Percentiles rank a stretch among this genome's conserved stretches.
These are phyloP conservation scores for Globisporangium cystogenes DNA, from an alignment of 352 stramenopile genomes.

Conservation along the genomic window DNA sequence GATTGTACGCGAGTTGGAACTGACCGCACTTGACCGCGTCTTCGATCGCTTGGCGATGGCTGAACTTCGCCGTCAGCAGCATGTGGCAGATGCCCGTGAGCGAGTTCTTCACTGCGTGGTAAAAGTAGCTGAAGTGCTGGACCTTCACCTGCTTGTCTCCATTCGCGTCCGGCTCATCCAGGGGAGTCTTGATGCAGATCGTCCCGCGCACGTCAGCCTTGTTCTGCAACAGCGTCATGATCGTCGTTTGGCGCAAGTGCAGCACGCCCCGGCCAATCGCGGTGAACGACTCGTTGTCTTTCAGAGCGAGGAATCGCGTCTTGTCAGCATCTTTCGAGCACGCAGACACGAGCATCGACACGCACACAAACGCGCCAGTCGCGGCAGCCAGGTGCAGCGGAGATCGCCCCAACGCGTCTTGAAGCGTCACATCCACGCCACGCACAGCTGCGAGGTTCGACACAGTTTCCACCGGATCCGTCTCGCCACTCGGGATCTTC, in stretches of 20 bases:
- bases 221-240: constrained; percentile 72
- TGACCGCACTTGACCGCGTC: constrained; percentile 60
- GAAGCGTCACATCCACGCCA: constrained; percentile 26
- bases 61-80: constrained; percentile 68
- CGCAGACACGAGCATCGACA: constrained; percentile 47
- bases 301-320: constrained; percentile 22
- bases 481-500: constrained; percentile 34
- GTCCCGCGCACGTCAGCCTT: constrained; percentile 45
- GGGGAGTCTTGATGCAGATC: constrained; percentile 24
- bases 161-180: constrained; percentile 1
- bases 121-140: constrained; percentile 63
- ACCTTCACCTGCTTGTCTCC: constrained; percentile 10
- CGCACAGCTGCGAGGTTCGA: constrained; percentile 55
- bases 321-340: constrained; percentile 18
- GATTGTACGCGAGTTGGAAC: constrained; percentile 67
- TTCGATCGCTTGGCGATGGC: constrained; percentile 64
- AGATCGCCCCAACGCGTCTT: constrained; percentile 51
- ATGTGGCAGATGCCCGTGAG: constrained; percentile 77
- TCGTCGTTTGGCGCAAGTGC: constrained; percentile 59
- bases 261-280: constrained; percentile 49
- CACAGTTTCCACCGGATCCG: constrained; percentile 71
- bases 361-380: constrained; percentile 71
- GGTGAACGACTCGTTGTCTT: constrained; percentile 45
- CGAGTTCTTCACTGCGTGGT: constrained; percentile 62
- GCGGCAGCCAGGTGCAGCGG: constrained; percentile 62